A percentile compares a stretch with the other conserved stretches of the same genome.
Evolutionary conservation across 2,329 filamentous ascomycete genomes (phyloP).

Genomic region (Fusarium duplospermum): DNA sequence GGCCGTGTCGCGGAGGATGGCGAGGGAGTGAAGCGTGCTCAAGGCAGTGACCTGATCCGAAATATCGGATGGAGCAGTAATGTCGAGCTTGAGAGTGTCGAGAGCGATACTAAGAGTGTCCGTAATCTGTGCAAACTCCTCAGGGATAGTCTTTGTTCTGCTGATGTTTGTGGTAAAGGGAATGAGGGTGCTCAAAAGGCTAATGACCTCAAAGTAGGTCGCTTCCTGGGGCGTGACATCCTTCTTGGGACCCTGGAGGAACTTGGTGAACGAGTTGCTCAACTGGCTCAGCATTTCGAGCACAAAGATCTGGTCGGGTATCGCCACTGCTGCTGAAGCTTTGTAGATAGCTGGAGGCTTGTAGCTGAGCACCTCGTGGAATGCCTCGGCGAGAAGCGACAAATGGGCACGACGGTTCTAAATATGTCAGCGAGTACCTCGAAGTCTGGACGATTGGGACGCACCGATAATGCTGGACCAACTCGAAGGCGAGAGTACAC

Average conservation of each 20-base stretch:
- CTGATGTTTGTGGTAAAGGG: constrained; percentile 43
- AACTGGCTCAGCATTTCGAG: constrained; percentile 56
- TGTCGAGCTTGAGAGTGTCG: constrained; percentile 28
- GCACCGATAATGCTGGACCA: constrained; percentile 64
- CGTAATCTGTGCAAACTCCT: constrained; percentile 43
- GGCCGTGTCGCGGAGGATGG: constrained; percentile 54
- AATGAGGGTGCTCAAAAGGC: constrained; percentile 54
- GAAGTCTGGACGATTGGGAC: constrained; percentile 19
- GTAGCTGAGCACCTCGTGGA: constrained; percentile 61
- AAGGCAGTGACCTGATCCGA: constrained; percentile 41
- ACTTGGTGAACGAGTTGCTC: constrained; percentile 55
- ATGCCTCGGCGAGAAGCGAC: constrained; percentile 61
- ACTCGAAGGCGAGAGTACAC: constrained; percentile 60
- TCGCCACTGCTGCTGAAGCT: constrained; percentile 51
- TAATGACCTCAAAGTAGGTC: constrained; percentile 57
- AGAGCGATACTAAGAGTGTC: constrained; percentile 31
- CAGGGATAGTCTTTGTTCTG: constrained; percentile 36
- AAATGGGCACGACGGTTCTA: constrained; percentile 64
- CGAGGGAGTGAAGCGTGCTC: constrained; percentile 51
- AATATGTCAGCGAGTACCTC: constrained; percentile 16
- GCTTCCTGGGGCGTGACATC: constrained; percentile 57
- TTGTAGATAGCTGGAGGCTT: constrained; percentile 65
- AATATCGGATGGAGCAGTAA: constrained; percentile 23
- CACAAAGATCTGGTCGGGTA: constrained; percentile 58
- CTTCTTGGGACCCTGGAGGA: constrained; percentile 48